Conservation (phyloP, 2,329 filamentous ascomycete species). For the Orbilia ellipsospora region DNA sequence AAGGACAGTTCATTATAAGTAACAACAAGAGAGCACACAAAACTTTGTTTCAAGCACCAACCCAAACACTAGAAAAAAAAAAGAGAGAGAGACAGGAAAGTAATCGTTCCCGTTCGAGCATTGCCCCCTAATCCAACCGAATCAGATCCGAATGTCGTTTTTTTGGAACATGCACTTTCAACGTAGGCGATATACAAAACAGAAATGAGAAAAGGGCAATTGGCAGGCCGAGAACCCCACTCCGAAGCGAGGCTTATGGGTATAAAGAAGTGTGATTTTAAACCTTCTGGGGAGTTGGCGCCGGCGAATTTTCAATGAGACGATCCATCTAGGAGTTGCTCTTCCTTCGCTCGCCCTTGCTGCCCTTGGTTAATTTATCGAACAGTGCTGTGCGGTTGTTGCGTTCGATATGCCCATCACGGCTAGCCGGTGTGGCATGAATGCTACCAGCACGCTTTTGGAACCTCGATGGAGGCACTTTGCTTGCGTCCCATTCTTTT, state of each 20-base stretch:
- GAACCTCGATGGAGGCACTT: slow-evolving; percentile 75
- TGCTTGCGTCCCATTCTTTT: slow-evolving; percentile 68
- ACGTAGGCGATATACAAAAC: neutral
- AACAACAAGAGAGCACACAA: slow-evolving; percentile 19
- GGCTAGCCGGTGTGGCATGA: slow-evolving; percentile 73
- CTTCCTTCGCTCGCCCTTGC: slow-evolving; percentile 50
- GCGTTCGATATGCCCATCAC: slow-evolving; percentile 73
- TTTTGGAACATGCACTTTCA: neutral
- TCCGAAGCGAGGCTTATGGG: slow-evolving; percentile 7
- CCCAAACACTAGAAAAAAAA: neutral
- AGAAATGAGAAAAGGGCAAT: slow-evolving; percentile 3
- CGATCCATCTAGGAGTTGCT: slow-evolving; percentile 55
- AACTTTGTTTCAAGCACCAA: slow-evolving; percentile 14
- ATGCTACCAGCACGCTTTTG: slow-evolving; percentile 77
- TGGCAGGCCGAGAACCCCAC: neutral
- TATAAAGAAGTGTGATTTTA: slow-evolving; percentile 9
- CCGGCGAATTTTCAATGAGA: slow-evolving; percentile 49
- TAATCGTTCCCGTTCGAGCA: slow-evolving; percentile 15
- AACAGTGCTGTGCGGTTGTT: slow-evolving; percentile 72
- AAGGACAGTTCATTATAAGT: slow-evolving; percentile 22
- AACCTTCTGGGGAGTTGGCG: slow-evolving; percentile 46
- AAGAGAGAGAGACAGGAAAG: slow-evolving; percentile 18
- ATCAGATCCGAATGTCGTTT: neutral
- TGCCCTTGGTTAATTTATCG: slow-evolving; percentile 63
- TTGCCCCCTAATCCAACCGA: slow-evolving; percentile 1